Base-by-base conservation (phyloP, 2,329 filamentous ascomycete genomes). In the Beauveria pseudobassiana region DNA sequence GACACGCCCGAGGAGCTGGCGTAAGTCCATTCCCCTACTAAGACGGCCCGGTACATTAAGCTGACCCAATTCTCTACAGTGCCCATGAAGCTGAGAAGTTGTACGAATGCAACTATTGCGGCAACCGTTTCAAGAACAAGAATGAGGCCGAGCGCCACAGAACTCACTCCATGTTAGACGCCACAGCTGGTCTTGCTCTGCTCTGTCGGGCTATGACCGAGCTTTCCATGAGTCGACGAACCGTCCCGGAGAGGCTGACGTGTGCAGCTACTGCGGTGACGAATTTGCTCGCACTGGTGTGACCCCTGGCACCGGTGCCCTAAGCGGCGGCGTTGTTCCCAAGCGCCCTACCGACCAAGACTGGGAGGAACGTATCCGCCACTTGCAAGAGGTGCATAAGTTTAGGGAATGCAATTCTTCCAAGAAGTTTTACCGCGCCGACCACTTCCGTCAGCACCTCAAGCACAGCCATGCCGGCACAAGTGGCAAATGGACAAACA, bases 401-500 rank as follows among this genome's bases (percentile, higher is more conserved):
- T 99, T 96, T 73, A 87, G 92, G 65, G 95, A 98, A 77, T 99
- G 95, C 82, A 99, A 99, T 74, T 92, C 95, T 70, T 89, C 90
- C 67, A 99, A 99, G 80, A 98, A 98, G 74, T 99, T 99, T 74
- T 99, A 90, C 78, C 86, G 95, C 43, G 95, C 95, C 40, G 95
- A 99, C 74, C 95, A 99, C 74, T 99, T 99, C 80, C 87, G 95
- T 63, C 95, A 99, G 75, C 95, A 99, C 76, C 80, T 99, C 63
- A 99, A 98, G 80, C 95, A 99, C 74, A 97, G 92, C 73, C 95
- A 98, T 76, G 91, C 90, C 43, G 95, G 95, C 42, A 93, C 91
- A 0, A 97, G 92, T 74, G 95, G 95, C 38, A 98, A 98, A 75
- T 99, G 95, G 95, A 99, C 95, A 14, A 98, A 98, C 75, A 93